Percentiles rank a stretch among this genome's conserved stretches.
Evolutionary conservation across 2,329 filamentous ascomycete species (phyloP).

Genomic region (Colletotrichum salicis): DNA sequence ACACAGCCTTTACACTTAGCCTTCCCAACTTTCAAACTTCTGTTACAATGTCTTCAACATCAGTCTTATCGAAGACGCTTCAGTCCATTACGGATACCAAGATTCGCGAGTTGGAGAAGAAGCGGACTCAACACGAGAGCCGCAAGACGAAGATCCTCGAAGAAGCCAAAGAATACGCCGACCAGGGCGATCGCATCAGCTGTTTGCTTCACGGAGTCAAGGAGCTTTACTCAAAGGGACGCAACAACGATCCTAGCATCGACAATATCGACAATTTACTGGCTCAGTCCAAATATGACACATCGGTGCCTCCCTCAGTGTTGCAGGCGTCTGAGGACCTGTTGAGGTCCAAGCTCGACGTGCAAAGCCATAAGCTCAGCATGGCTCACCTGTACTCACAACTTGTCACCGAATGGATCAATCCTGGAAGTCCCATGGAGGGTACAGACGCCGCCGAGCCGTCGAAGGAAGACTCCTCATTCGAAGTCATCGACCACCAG

Average conservation of each 20-base stretch:
- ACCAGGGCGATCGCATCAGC: conserved; percentile 44
- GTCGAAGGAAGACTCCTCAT: not conserved
- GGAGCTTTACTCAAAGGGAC: conserved; percentile 36
- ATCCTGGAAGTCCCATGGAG: conserved; percentile 40
- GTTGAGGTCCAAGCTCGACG: conserved; percentile 51
- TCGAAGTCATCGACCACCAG: conserved; percentile 3
- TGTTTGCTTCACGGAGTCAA: conserved; percentile 37
- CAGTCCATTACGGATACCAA: conserved; percentile 57
- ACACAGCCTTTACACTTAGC: too few relatives aligned
- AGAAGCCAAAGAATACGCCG: conserved; percentile 39
- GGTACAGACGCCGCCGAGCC: conserved; percentile 23
- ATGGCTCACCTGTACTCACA: conserved; percentile 58
- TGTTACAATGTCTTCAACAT: not conserved
- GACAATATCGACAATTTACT: conserved; percentile 54
- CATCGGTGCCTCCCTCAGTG: conserved; percentile 50
- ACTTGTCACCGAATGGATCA: conserved; percentile 60
- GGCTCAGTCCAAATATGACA: conserved; percentile 51
- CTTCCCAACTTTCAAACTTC: not conserved
- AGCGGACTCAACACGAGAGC: conserved; percentile 49
- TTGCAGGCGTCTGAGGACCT: conserved; percentile 48
- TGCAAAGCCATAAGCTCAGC: conserved; percentile 54
- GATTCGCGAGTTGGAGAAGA: conserved; percentile 55
- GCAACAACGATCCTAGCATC: conserved; percentile 45
- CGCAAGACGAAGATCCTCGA: conserved; percentile 45
- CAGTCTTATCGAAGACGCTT: conserved; percentile 50